phyloP scores from a whole-genome alignment of 371 early-diverging fungal genomes.

The Lichtheimia ornata region DNA sequence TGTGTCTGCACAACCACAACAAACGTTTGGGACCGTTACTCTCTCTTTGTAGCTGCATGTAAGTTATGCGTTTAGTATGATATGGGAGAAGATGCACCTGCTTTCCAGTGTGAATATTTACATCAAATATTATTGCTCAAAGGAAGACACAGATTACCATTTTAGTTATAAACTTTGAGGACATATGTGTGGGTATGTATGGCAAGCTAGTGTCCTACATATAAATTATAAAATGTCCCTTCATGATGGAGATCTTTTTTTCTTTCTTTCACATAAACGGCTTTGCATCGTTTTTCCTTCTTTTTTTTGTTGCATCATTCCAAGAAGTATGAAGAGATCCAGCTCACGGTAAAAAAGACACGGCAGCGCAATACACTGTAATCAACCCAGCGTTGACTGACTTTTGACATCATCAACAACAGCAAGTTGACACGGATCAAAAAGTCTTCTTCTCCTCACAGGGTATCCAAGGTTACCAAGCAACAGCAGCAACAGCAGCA shows the following conservation, averaged over 20 bases:
- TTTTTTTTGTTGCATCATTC: not conserved
- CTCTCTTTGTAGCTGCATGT: too few species aligned
- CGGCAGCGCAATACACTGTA: not conserved
- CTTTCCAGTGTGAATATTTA: too few species aligned
- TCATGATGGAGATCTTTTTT: not conserved
- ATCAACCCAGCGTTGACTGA: not conserved
- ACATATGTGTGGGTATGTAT: too few species aligned
- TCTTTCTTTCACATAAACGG: conserved; percentile 1
- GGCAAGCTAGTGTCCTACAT: too few species aligned
- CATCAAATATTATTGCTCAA: too few species aligned
- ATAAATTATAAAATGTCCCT: not conserved
- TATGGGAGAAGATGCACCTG: too few species aligned
- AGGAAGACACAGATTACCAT: too few species aligned
- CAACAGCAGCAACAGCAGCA: conserved; percentile 2
- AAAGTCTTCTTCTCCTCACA: not conserved
- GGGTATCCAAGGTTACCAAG: not conserved
- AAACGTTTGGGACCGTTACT: too few species aligned
- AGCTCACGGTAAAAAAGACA: not conserved
- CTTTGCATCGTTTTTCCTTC: not conserved
- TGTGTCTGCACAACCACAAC: too few species aligned
- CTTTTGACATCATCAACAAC: not conserved
- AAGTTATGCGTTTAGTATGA: too few species aligned
- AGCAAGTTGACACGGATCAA: conserved; percentile 1
- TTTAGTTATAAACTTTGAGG: too few species aligned
- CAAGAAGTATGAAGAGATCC: not conserved